Conservation (phyloP, 805 yeast genomes). For the Lipomyces yamanashiensis region DNA sequence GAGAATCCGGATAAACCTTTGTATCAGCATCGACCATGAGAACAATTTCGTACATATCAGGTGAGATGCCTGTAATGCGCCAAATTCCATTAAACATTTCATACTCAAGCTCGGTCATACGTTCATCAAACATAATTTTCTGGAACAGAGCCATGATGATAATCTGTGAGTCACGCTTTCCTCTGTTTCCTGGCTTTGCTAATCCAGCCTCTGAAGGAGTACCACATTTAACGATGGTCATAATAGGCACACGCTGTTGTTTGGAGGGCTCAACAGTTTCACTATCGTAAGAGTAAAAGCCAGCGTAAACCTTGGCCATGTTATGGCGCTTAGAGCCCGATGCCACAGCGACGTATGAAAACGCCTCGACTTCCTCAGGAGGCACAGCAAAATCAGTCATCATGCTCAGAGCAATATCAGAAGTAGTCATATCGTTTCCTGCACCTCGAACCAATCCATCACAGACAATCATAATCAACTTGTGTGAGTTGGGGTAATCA, state of each 20-base stretch:
- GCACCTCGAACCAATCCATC: slow-evolving; percentile 96
- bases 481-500: slow-evolving; percentile 94
- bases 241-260: slow-evolving; percentile 80
- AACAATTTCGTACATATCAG: slow-evolving; percentile 77
- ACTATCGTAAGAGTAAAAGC: slow-evolving; percentile 86
- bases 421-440: slow-evolving; percentile 85
- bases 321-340: slow-evolving; percentile 94
- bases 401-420: slow-evolving; percentile 85
- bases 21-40: slow-evolving; percentile 97
- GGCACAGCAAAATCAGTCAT: slow-evolving; percentile 78
- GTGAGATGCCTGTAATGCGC: slow-evolving; percentile 82
- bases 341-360: slow-evolving; percentile 94
- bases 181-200: slow-evolving; percentile 87
- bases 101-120: slow-evolving; percentile 90
- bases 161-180: slow-evolving; percentile 94
- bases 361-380: slow-evolving; percentile 74
- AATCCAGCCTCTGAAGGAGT: slow-evolving; percentile 77
- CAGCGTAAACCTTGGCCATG: slow-evolving; percentile 96
- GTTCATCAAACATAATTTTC: slow-evolving; percentile 83
- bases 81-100: slow-evolving; percentile 76
- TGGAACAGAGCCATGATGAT: slow-evolving; percentile 89
- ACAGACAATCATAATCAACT: slow-evolving; percentile 80
- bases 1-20: slow-evolving; percentile 78
- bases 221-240: slow-evolving; percentile 83
- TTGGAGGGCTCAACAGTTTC: slow-evolving; percentile 73